phyloP scores from a whole-genome alignment of 148 eudicot species.

The Rhododendron griersonianum region DNA sequence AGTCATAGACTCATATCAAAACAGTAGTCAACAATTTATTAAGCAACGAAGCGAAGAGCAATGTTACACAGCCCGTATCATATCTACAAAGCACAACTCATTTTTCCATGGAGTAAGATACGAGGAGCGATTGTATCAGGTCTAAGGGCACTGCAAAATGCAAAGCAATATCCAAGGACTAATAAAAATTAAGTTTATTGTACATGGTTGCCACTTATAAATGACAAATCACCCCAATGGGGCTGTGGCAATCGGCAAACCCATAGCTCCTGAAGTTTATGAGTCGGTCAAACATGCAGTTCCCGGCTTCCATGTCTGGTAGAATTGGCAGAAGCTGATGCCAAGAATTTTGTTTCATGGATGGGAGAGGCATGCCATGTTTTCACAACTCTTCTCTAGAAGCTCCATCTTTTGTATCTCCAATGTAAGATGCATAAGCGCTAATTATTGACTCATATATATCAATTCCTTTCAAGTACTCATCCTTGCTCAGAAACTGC shows the following conservation, averaged over 20 bases:
- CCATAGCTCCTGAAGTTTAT: not conserved
- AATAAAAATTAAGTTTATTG: not conserved
- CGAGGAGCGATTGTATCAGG: not conserved
- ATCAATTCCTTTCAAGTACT: constrained; percentile 64
- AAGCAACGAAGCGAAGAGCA: not conserved
- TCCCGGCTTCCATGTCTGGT: not conserved
- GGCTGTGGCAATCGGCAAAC: not conserved
- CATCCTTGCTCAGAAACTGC: constrained; percentile 68
- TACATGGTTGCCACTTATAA: not conserved
- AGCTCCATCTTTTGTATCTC: constrained; percentile 24
- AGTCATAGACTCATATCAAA: no score
- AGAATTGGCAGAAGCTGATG: not conserved
- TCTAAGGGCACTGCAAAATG: not conserved
- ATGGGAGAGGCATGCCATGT: not conserved
- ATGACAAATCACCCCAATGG: not conserved
- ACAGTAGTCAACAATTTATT: not conserved
- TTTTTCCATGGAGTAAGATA: not conserved
- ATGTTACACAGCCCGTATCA: no score
- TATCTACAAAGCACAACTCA: not conserved
- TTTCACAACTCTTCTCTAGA: constrained; percentile 57
- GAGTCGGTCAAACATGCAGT: not conserved
- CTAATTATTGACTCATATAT: constrained; percentile 61
- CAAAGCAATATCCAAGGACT: constrained; percentile 1
- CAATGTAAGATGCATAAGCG: constrained; percentile 55
- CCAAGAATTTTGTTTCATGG: not conserved